Conservation (phyloP, 352 stramenopile genomes). For the Phytophthora lateralis region DNA sequence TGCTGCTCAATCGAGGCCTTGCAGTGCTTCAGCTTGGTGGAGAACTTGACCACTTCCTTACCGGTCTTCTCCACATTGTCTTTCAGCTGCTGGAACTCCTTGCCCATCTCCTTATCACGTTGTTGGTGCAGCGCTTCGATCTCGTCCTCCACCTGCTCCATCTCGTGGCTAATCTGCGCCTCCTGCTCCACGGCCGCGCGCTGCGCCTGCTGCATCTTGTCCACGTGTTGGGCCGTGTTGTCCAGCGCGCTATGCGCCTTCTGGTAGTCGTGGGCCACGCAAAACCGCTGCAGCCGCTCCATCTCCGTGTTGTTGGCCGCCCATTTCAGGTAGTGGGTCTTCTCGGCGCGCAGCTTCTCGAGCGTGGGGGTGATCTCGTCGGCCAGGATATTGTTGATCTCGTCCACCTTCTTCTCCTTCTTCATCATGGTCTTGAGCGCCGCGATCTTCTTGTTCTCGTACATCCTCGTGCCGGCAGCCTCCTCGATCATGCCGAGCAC, state of each 20-base stretch:
- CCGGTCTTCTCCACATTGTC: constrained; percentile 78
- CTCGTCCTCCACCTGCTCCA: constrained; percentile 86
- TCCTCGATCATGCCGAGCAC: constrained; percentile 99
- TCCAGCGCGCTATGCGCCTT: constrained; percentile 88
- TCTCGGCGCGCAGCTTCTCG: constrained; percentile 96
- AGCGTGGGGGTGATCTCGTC: constrained; percentile 99
- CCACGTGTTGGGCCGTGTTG: constrained; percentile 88
- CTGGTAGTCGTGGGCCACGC: constrained; percentile 95
- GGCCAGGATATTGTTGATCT: constrained; percentile 98
- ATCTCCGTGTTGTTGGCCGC: constrained; percentile 98
- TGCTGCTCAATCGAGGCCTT: constrained; percentile 77
- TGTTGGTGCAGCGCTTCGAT: constrained; percentile 80
- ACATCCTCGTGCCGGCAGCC: constrained; percentile 99
- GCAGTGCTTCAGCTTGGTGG: constrained; percentile 80
- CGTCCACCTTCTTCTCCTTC: constrained; percentile 99
- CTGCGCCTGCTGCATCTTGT: constrained; percentile 88
- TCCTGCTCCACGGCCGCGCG: constrained; percentile 69
- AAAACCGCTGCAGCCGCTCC: constrained; percentile 97
- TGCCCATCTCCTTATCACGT: constrained; percentile 84
- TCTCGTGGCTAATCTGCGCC: constrained; percentile 59
- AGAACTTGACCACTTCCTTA: constrained; percentile 86
- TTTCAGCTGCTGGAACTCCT: constrained; percentile 84
- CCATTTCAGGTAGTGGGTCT: constrained; percentile 98
- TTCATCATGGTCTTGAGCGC: constrained; percentile 99
- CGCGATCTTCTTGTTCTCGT: constrained; percentile 99